Evolutionary conservation across 331 rosid genomes (phyloP).

Genomic region (Stylosanthes scabra): DNA sequence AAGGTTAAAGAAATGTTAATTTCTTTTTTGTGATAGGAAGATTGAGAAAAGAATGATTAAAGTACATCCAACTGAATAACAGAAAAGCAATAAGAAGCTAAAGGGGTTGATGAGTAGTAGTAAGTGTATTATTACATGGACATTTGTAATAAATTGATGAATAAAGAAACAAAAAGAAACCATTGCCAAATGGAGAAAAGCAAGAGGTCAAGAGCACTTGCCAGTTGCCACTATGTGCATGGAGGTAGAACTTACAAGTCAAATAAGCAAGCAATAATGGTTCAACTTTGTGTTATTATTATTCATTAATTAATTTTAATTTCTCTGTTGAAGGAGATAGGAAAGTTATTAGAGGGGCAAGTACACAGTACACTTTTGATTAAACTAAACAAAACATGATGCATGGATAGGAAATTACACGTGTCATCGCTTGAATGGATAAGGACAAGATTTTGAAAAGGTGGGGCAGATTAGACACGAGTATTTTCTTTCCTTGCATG

Average conservation of each 20-base stretch:
- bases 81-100: conserved; percentile 37
- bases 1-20: conserved; percentile 51
- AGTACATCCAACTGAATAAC: conserved; percentile 41
- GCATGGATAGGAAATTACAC: conserved; percentile 36
- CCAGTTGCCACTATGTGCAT: conserved; percentile 27
- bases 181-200: conserved; percentile 16
- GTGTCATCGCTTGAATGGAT: conserved; percentile 45
- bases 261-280: neutral
- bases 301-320: too few species aligned
- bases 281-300: neutral
- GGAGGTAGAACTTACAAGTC: conserved; percentile 2
- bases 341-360: conserved; percentile 14
- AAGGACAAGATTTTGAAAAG: conserved; percentile 2
- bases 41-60: conserved; percentile 31
- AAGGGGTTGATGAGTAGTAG: too few species aligned
- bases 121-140: conserved; percentile 4
- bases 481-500: conserved; percentile 10
- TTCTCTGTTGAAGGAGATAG: conserved; percentile 22
- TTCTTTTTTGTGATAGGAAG: conserved; percentile 38
- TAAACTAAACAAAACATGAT: conserved; percentile 27
- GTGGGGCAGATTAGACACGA: conserved; percentile 12
- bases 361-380: conserved; percentile 14
- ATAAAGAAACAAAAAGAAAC: conserved; percentile 1
- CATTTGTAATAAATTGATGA: conserved; percentile 5
- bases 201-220: neutral